Percentiles rank a stretch among this genome's conserved stretches.
These are phyloP conservation scores for Kwoniella europaea DNA, from an alignment of 768 basidiomycete genomes.

Conservation along the genomic window DNA sequence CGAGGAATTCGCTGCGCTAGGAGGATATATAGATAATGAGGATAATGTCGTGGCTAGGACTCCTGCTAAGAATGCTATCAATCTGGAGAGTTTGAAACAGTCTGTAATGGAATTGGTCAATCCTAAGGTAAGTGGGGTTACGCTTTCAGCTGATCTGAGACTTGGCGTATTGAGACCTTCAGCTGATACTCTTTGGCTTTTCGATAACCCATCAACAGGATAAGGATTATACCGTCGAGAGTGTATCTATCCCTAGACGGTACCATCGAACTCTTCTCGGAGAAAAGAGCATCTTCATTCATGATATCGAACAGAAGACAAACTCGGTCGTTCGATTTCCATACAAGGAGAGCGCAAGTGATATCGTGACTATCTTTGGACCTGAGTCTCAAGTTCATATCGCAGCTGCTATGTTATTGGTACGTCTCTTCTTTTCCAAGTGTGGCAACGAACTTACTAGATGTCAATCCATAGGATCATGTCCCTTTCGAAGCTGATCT, in stretches of 20 bases:
- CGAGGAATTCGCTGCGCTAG: constrained; percentile 91
- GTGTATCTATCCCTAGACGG: constrained; percentile 86
- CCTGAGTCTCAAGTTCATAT: constrained; percentile 97
- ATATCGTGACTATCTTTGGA: constrained; percentile 93
- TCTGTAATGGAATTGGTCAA: constrained; percentile 97
- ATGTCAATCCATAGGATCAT: constrained; percentile 69
- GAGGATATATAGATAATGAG: constrained; percentile 95
- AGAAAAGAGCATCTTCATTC: constrained; percentile 96
- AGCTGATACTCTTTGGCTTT: no score
- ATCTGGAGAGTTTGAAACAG: constrained; percentile 91
- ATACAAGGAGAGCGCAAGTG: constrained; percentile 66
- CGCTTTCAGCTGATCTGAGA: neutral
- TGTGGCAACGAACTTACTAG: neutral
- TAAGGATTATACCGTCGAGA: constrained; percentile 94
- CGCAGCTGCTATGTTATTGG: constrained; percentile 91
- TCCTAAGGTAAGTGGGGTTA: constrained; percentile 72
- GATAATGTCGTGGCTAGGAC: constrained; percentile 99
- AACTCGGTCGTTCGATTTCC: constrained; percentile 74
- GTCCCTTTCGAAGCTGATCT: constrained; percentile 96
- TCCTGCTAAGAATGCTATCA: constrained; percentile 94
- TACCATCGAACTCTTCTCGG: constrained; percentile 94
- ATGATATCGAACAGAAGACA: constrained; percentile 94
- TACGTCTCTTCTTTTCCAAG: constrained; percentile 57
- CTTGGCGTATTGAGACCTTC: no score
- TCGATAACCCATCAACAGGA: constrained; percentile 65